These are phyloP conservation scores for Myriosclerotinia curreyana DNA, from an alignment of 2,329 filamentous ascomycete genomes.

Conservation along the genomic window DNA sequence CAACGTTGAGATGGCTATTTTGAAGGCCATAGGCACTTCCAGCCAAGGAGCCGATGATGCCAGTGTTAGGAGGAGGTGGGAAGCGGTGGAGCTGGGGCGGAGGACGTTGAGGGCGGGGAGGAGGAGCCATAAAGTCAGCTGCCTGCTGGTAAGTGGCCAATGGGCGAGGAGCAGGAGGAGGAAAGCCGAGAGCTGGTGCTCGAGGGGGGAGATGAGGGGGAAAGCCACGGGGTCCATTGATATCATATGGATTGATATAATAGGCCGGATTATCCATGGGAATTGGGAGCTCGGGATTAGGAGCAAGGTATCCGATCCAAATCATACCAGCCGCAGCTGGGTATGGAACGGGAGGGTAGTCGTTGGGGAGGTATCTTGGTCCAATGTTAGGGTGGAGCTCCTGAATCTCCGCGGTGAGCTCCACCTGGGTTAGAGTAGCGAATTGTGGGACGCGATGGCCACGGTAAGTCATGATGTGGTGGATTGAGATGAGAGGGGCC, in stretches of 20 bases:
- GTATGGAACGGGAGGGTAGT: not conserved
- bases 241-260: conserved; percentile 7
- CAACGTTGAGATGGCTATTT: not conserved
- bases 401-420: not conserved
- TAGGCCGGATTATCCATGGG: not conserved
- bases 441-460: not conserved
- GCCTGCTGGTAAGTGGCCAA: not conserved
- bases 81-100: not conserved
- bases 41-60: not conserved
- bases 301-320: conserved; percentile 4
- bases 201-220: not conserved
- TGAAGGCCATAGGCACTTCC: not conserved
- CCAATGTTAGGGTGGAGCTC: not conserved
- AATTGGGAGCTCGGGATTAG: not conserved
- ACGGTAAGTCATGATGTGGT: not conserved
- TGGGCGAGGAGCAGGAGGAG: not conserved
- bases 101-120: not conserved
- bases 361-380: not conserved
- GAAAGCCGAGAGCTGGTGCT: accelerated
- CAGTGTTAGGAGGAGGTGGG: not conserved
- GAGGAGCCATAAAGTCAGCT: too few species aligned
- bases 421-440: not conserved
- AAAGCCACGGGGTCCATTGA: not conserved
- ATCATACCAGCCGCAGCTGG: not conserved
- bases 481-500: not conserved